These are phyloP conservation scores for Quercus alba DNA, from an alignment of 306 rosid genomes.

Conservation along the genomic window DNA sequence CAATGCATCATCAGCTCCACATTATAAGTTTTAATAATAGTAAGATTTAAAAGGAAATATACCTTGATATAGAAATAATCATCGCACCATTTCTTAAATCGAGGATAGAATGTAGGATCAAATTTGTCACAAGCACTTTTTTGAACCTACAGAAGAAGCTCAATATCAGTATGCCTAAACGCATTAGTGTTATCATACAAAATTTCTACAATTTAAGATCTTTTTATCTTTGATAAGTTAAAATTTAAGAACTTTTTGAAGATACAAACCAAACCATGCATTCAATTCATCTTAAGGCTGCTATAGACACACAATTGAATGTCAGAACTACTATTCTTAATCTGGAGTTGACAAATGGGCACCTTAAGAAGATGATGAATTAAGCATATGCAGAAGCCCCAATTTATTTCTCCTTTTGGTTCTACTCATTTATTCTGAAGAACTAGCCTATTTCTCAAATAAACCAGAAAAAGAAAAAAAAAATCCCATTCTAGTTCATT, in stretches of 20 bases:
- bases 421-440: not conserved
- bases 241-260: not conserved
- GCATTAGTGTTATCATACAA: not conserved
- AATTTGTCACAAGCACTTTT: constrained; percentile 89
- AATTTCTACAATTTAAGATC: not conserved
- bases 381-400: not conserved
- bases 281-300: not conserved
- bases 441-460: not conserved
- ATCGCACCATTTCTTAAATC: constrained; percentile 98
- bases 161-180: not conserved
- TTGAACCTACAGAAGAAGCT: constrained; percentile 54
- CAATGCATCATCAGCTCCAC: constrained; percentile 7
- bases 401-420: not conserved
- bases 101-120: constrained; percentile 90
- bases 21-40: not conserved
- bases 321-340: not conserved
- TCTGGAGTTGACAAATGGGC: not conserved
- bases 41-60: constrained; percentile 20
- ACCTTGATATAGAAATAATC: constrained; percentile 97
- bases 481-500: not conserved
- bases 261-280: not conserved
- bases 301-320: not conserved
- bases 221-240: too few species aligned
- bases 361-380: not conserved
- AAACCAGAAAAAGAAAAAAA: not conserved